Base-by-base conservation (phyloP, 2,329 filamentous ascomycete species). In the Fusarium heterosporum region DNA sequence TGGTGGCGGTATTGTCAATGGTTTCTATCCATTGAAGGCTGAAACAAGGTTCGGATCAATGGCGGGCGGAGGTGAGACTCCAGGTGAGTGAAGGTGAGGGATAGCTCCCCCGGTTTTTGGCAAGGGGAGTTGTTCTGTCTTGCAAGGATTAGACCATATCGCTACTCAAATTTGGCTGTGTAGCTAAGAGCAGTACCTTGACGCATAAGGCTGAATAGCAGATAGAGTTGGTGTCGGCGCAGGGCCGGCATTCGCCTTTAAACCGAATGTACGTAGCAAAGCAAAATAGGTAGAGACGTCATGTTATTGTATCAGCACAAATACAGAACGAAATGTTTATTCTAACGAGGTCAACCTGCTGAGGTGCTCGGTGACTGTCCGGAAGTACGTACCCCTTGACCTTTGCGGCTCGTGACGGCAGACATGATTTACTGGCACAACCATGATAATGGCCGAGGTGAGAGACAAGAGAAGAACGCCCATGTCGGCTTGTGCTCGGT, bases 311-410 rank as follows among this genome's bases (percentile, higher is more conserved):
- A 41, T 28, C 25, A 28, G 38, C 49, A 38, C 17, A 46, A 36
- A 40, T 14, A 8, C 26, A 36, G 41, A 55, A 42, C n/a, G 40
- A 38, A 36, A 16, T 30, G 45, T 12, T 55, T 39, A 38, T 42
- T 48, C 36, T 47, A 22, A 36, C 45, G 50, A 56, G 57, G 52
- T 52, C 47, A 67, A 49, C 19, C 12, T 55, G 30, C 46, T 36
- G 50, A 49, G 61, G 42, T 32, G 42, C 64, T 72, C 70, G 70
- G 70, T 66, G 70, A 72, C 64, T 69, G 61, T 72, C 70, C 70
- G 70, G 70, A 61, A 69, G 61, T 72, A 72, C 70, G 66, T 73
- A 71, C 56, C 43, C 22, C 17, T 50, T 38, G 38, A 39, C 55
- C 46, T 55, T 53, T 61, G 56, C 57, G 54, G 61, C 66, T 69